Evolutionary conservation across 2,329 filamentous ascomycete species (phyloP), one percentile per base, ranked within the genome.

Genomic region (Tolypocladium ovalisporum): DNA sequence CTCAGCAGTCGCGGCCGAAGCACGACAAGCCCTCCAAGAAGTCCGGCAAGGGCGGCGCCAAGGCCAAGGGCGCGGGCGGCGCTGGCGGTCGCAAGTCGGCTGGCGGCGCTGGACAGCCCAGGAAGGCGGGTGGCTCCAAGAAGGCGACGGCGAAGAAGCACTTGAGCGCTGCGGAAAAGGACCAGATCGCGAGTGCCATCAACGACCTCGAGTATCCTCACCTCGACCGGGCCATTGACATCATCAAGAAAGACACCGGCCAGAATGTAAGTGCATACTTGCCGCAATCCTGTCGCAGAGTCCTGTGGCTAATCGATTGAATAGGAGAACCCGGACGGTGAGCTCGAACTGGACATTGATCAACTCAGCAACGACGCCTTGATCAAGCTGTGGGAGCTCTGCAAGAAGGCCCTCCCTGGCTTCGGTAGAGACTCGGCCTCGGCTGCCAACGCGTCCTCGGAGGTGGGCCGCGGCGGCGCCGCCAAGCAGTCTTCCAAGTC

Each of bases 211-310:
- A 91, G 22, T 87, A 88, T 54, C 78, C 79, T n/a, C 85, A 90
- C 63, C 87, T 96, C 67, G 82, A 86, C 54, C 84, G 85, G 63
- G 90, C 93, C 0, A 89, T 97, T 36, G 84, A 88, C 59, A 92
- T 97, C 61, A 97, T 99, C 68, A 90, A 95, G 70, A 84, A 84
- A 62, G 93, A 96, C 63, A 96, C 75, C 72, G 89, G 76, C 75
- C 89, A 74, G 78, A 87, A 78, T 78, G 94, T 76, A 80, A 83
- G 78, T 80, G 76, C 19, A 29, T 24, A 29, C 22, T 12, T 2
- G n/a, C 47, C 9, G n/a, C 10, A 32, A 9, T 4, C 29, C 8
- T 17, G 47, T 10, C 22, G 52, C 17, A 15, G 19, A 19, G 27
- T 53, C 52, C 9, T 13, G 52, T 56, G 53, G 39, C 56, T 52